These are phyloP conservation scores for Dryas integrifolia DNA, from an alignment of 331 rosid genomes.

Conservation along the genomic window DNA sequence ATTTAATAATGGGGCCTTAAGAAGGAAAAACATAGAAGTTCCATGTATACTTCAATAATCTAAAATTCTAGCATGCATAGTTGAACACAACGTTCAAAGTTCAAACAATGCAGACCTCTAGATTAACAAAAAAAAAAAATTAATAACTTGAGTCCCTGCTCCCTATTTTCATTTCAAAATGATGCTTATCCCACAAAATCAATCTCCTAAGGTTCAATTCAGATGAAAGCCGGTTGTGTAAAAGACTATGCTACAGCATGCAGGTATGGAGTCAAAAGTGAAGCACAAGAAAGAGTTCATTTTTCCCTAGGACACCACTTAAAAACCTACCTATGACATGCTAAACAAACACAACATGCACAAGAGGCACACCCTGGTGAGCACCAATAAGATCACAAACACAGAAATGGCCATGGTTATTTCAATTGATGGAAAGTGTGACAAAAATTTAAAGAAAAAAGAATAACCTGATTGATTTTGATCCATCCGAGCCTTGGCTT, in stretches of 20 bases:
- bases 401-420: background rate
- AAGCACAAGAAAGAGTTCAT: background rate
- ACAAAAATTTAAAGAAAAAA: background rate
- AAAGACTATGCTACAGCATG: background rate
- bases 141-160: background rate
- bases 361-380: background rate
- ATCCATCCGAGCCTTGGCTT: slow-evolving; percentile 48
- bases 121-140: background rate
- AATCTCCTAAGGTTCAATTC: background rate
- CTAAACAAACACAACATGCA: background rate
- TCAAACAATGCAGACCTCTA: background rate
- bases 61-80: background rate
- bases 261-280: background rate
- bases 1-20: background rate
- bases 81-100: background rate
- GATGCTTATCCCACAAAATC: background rate
- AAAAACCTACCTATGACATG: background rate
- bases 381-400: background rate
- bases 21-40: background rate
- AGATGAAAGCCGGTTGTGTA: too few species aligned
- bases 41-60: background rate
- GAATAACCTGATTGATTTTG: slow-evolving; percentile 44
- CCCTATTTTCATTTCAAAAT: background rate
- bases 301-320: background rate
- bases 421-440: background rate